Percentiles rank a stretch among this genome's conserved stretches.
Evolutionary conservation across 2,329 filamentous ascomycete species (phyloP).

Genomic region (Lachnellula subtilissima): DNA sequence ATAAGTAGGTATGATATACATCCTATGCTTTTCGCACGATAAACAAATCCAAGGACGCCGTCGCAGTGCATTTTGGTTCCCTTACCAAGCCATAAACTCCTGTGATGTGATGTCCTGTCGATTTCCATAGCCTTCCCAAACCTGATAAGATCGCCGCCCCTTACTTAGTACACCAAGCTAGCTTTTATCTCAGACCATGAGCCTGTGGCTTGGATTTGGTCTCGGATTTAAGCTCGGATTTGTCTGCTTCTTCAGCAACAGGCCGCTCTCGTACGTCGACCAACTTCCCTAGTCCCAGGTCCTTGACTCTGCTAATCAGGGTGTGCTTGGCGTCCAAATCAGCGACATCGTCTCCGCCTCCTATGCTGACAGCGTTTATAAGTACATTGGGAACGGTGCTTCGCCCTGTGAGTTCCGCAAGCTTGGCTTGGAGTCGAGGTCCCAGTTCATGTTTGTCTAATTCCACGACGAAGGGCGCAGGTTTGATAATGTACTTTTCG

Average conservation of each 20-base stretch:
- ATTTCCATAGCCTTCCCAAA: not conserved
- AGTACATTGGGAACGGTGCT: conserved; percentile 89
- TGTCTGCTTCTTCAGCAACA: not conserved
- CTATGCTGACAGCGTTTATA: conserved; percentile 81
- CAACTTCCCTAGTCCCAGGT: conserved; percentile 64
- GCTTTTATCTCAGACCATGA: conserved; percentile 1
- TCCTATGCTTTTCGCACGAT: not conserved
- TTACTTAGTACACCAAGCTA: not conserved
- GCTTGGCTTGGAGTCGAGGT: conserved; percentile 61
- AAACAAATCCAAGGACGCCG: not conserved
- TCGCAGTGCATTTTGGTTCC: not conserved
- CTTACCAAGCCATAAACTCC: conserved; percentile 1
- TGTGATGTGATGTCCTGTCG: not conserved
- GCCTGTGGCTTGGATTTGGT: not conserved
- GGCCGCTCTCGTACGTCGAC: conserved; percentile 8
- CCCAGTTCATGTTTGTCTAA: conserved; percentile 80
- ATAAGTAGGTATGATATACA: not conserved
- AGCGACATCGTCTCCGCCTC: conserved; percentile 81
- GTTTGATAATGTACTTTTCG: conserved; percentile 77
- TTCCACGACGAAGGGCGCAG: conserved; percentile 82
- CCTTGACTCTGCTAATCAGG: conserved; percentile 66
- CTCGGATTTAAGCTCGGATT: not conserved
- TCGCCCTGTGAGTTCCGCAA: conserved; percentile 71
- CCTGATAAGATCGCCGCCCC: not conserved
- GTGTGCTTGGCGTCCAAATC: conserved; percentile 63